Base-by-base conservation (phyloP, 1,284 basidiomycete genomes). In the Leccinum pachyderme region DNA sequence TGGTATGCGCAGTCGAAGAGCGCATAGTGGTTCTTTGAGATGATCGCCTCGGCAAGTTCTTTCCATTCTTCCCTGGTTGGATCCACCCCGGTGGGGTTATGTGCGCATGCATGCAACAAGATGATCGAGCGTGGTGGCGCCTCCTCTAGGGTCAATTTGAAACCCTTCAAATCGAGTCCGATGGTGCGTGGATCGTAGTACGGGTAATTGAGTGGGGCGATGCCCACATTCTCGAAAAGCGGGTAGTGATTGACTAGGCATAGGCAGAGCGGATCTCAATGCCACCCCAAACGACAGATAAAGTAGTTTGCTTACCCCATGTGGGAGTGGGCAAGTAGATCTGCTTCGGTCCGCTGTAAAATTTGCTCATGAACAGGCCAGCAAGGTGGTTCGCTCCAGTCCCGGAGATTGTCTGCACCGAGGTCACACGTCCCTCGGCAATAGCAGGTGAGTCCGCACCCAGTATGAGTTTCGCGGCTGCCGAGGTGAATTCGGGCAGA, bases 1-100 rank as follows among this genome's bases (percentile, higher is more conserved):
- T 98, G 95, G 75, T 98, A 98, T 6, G 95, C 95, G 67, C 88
- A 91, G 76, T 98, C 95, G 72, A 98, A 95, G 77, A 97, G 95
- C 46, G 89, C 90, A 72, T 86, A 95, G 72, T 95, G 94, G 18
- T 82, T 79, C 75, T 89, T 91, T 52, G 79, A 74, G 45, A 87
- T 70, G 71, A 98, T 87, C 51, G 89, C 77, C 45, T 89, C 81
- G 50, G 88, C 89, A 63, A 98, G 83, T 60, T 81, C 72, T 61
- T 83, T 78, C 96, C 96, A 99, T 70, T 99, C 91, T 59, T 91
- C 89, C 49, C 76, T 74, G 27, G 92, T 95, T 31, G 95, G 92
- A 74, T 99, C 96, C 7, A 97, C 93, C 3, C 96, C 95, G 0
- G 95, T 98, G 4, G 96, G 96, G 68, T 96, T 95, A 72, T 96